Evolutionary conservation across 495 filamentous ascomycete species (phyloP).

Genomic region (Penicillium ochrochloron): DNA sequence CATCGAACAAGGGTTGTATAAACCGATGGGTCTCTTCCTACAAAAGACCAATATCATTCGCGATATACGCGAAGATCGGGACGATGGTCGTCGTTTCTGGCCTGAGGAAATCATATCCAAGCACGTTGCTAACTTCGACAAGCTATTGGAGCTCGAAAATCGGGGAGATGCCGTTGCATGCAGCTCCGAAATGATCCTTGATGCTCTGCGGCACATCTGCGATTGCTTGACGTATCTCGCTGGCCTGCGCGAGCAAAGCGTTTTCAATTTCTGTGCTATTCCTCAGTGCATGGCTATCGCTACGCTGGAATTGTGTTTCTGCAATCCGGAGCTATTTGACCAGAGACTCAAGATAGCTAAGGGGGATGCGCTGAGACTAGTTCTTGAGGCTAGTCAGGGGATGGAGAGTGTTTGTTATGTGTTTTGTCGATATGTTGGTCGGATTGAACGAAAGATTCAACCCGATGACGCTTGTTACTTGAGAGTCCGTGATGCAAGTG

Average conservation of each 20-base stretch:
- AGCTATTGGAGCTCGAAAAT: neutral
- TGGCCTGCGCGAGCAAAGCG: neutral
- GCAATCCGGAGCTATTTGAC: neutral
- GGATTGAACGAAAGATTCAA: neutral
- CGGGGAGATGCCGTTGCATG: neutral
- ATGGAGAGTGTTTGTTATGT: neutral
- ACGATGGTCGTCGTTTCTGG: neutral
- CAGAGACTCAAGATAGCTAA: neutral
- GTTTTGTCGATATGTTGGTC: neutral
- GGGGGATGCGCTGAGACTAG: neutral
- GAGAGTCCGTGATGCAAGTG: neutral
- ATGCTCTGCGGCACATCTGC: neutral
- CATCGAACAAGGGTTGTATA: neutral
- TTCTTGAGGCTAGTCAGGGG: neutral
- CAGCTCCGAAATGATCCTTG: neutral
- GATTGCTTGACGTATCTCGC: neutral
- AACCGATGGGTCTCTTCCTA: neutral
- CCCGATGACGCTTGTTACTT: neutral
- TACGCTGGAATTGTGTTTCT: neutral
- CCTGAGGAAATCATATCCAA: neutral
- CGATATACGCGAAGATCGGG: neutral
- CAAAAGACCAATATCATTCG: neutral
- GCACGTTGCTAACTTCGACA: neutral
- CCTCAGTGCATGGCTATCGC: neutral
- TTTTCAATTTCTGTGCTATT: conserved; percentile 2